Base-by-base conservation (phyloP, 1,284 basidiomycete genomes). In the Boletus semigastroideus region DNA sequence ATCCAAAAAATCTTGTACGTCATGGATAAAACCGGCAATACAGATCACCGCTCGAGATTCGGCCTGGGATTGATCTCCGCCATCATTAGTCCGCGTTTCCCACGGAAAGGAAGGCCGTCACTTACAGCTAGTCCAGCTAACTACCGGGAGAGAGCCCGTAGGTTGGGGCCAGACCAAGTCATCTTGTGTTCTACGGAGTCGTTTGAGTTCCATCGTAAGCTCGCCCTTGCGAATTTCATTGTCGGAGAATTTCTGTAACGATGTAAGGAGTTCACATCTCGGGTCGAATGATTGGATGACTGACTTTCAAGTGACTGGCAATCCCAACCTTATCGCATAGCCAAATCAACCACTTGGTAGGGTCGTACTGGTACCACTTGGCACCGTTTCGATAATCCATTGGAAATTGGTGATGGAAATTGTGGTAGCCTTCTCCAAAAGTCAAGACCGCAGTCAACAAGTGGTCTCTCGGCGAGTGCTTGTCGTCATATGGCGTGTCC, bases 371-470 rank as follows among this genome's bases (percentile, higher is more conserved):
- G 70, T 80, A 84, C 82, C 82, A 86, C 62, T 78, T 78, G 73
- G 86, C 80, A 36, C 83, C 83, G 46, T 74, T 74, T 25, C 69
- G 62, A 44, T 74, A 74, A 49, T 74, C 71, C 71, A 72, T 88
- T 17, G 90, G 90, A 74, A 92, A 92, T 62, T 91, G 88, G 62
- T 89, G 90, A 70, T 92, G 90, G 72, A 94, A 94, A 70, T 94
- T 94, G 73, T 95, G 92, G 72, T 94, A 95, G 10, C 93, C 92
- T 74, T 94, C 92, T 13, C 93, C 92, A 76, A 94, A 84, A 4
- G 92, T 94, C 53, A 90, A 76, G 53, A 94, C 76, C 14, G 93
- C 92, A 27, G 92, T 92, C 54, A 95, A 65, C 62, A 94, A 75
- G 72, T 94, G 90, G 69, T 94, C 91, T 37, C 87, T 79, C 39